phyloP scores from a whole-genome alignment of 2,329 filamentous ascomycete genomes.

The Fusarium verticillioides region DNA sequence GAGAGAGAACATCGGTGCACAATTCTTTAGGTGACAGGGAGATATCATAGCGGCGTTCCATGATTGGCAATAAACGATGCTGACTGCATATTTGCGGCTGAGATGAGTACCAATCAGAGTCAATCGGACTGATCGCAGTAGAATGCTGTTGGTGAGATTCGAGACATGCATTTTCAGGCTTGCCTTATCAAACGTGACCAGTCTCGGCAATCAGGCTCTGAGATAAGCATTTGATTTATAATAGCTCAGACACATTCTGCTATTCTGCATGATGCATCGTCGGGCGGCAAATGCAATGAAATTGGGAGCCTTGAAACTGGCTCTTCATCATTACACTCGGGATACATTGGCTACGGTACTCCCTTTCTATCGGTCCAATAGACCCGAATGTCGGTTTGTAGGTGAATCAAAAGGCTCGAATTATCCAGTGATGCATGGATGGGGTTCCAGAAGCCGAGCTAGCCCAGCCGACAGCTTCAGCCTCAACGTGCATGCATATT shows the following conservation, averaged over 20 bases:
- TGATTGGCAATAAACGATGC: background rate
- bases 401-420: too few relatives aligned
- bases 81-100: background rate
- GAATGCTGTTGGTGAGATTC: background rate
- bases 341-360: accelerated
- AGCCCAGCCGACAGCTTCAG: background rate
- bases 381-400: accelerated
- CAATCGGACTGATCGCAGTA: background rate
- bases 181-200: background rate
- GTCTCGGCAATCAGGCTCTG: background rate
- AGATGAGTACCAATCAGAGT: background rate
- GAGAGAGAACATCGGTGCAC: background rate
- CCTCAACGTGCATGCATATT: background rate
- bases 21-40: background rate
- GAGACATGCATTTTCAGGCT: background rate
- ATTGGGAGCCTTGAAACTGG: too few relatives aligned
- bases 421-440: background rate
- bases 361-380: accelerated
- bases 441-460: background rate
- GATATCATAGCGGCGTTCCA: background rate
- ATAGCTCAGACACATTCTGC: background rate
- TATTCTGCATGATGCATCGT: accelerated
- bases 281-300: background rate
- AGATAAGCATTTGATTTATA: background rate
- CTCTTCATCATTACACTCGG: background rate